Evolutionary conservation across 169 alveolate genomes (phyloP).

Genomic region (Cryptosporidium meleagridis): DNA sequence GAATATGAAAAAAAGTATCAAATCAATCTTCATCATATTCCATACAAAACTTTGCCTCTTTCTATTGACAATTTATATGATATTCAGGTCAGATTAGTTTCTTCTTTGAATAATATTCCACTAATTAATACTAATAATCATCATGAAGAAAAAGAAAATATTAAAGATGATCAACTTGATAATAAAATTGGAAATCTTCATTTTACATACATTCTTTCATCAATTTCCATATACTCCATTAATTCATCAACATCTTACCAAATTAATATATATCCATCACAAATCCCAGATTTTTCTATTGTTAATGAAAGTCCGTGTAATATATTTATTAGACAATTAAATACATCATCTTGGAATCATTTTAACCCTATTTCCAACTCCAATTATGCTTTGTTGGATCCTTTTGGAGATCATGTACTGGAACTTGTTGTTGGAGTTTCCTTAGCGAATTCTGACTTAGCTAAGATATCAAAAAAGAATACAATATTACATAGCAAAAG

Average conservation of each 20-base stretch:
- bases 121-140: too few species aligned
- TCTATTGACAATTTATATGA: constrained; percentile 42
- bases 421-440: constrained; percentile 46
- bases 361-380: constrained; percentile 25
- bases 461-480: neutral
- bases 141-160: neutral
- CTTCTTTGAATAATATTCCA: constrained; percentile 2
- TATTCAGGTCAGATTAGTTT: constrained; percentile 31
- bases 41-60: constrained; percentile 50
- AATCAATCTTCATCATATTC: neutral
- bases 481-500: neutral
- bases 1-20: constrained; percentile 14
- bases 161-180: neutral
- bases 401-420: constrained; percentile 54
- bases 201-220: constrained; percentile 35
- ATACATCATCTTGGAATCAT: constrained; percentile 39
- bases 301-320: constrained; percentile 50
- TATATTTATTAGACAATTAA: constrained; percentile 24
- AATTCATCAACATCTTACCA: constrained; percentile 56
- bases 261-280: constrained; percentile 51
- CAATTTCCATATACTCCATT: constrained; percentile 35
- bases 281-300: constrained; percentile 41
- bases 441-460: neutral
- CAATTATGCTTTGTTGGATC: constrained; percentile 38
- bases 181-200: constrained; percentile 24